These are phyloP conservation scores for Vicia faba DNA, from an alignment of 306 rosid genomes.

Conservation along the genomic window DNA sequence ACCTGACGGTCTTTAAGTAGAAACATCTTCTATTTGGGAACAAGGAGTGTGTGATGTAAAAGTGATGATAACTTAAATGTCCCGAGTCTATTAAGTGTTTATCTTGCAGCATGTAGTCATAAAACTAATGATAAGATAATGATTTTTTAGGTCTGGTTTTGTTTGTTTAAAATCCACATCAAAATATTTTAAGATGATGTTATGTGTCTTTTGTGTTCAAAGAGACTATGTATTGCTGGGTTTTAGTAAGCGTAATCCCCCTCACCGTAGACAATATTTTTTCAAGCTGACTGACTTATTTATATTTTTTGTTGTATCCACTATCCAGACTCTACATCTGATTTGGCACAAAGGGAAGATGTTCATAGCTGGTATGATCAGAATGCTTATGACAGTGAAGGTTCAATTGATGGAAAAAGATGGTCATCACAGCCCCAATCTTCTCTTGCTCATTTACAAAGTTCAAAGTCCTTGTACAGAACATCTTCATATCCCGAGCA, in stretches of 20 bases:
- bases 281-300: conserved; percentile 29
- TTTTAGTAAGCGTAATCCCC: background rate
- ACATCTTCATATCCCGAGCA: conserved; percentile 89
- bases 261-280: conserved; percentile 4
- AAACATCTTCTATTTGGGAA: background rate
- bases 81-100: background rate
- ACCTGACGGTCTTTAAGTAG: background rate
- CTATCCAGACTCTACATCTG: conserved; percentile 46
- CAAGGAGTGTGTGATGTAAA: background rate
- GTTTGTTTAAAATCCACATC: conserved; percentile 19
- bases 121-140: background rate
- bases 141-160: conserved; percentile 24
- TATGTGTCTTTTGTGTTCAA: conserved; percentile 16
- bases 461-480: conserved; percentile 67
- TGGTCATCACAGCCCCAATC: conserved; percentile 80
- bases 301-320: conserved; percentile 30
- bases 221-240: conserved; percentile 4
- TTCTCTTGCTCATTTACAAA: conserved; percentile 40
- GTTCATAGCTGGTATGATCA: conserved; percentile 47
- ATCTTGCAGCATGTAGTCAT: background rate
- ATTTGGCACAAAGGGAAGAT: conserved; percentile 46
- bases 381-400: conserved; percentile 47
- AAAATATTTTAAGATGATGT: conserved; percentile 18
- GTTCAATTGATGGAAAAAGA: conserved; percentile 46
- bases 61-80: conserved; percentile 20